These are phyloP conservation scores for Teratosphaeria epicoccoides DNA, from an alignment of 2,329 filamentous ascomycete species.

Conservation along the genomic window DNA sequence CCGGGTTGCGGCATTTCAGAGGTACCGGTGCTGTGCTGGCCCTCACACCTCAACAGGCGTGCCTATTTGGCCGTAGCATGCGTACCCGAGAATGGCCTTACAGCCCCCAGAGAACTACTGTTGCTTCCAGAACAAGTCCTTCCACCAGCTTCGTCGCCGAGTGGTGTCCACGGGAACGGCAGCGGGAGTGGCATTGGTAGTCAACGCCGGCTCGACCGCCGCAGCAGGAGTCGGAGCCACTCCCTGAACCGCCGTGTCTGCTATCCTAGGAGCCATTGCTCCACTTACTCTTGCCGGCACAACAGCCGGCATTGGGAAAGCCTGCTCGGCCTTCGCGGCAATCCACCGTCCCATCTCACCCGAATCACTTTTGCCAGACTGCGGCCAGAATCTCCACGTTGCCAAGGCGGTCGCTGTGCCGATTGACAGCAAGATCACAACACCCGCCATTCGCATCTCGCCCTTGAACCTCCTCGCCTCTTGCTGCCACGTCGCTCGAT, in stretches of 20 bases:
- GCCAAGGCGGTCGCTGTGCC: conserved; percentile 14
- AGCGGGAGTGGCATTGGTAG: neutral
- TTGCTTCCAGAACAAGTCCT: neutral
- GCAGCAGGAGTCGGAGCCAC: neutral
- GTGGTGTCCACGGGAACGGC: too few relatives aligned
- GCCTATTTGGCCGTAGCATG: neutral
- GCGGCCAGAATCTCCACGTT: conserved; percentile 19
- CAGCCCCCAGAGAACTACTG: too few relatives aligned
- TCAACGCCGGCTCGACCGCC: neutral
- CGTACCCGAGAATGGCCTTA: too few relatives aligned
- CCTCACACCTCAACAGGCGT: neutral
- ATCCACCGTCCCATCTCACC: conserved; percentile 15
- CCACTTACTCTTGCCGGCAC: neutral
- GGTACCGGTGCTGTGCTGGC: neutral
- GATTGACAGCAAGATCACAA: conserved; percentile 11
- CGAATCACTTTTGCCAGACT: conserved; percentile 6
- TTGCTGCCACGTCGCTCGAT: conserved; percentile 7
- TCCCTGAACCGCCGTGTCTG: neutral
- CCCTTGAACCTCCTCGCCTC: conserved; percentile 9
- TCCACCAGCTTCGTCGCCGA: neutral
- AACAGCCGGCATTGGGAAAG: conserved; percentile 9
- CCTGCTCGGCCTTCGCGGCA: conserved; percentile 10
- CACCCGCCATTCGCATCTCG: conserved; percentile 14
- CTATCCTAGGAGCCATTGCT: neutral
- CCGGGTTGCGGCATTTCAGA: neutral